A percentile compares a stretch with the other conserved stretches of the same genome.
Evolutionary conservation across 192 early-diverging fungal genomes (phyloP).

Genomic region (Geranomyces michiganensis): DNA sequence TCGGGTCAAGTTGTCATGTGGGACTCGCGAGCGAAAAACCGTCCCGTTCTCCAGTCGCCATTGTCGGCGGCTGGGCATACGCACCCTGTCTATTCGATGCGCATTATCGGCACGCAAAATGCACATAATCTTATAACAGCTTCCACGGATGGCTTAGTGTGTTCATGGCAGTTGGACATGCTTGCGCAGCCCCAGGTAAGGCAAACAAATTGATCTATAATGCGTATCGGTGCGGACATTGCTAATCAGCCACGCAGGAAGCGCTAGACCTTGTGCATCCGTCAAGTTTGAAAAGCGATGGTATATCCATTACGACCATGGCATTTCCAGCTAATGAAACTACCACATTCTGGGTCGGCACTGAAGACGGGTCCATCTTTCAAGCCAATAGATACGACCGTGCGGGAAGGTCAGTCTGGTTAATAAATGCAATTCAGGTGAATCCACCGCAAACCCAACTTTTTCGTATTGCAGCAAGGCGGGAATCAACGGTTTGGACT

Average conservation of each 20-base stretch:
- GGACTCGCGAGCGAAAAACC: slow-evolving; percentile 88
- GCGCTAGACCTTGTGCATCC: slow-evolving; percentile 76
- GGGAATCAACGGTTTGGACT: slow-evolving; percentile 85
- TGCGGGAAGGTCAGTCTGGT: slow-evolving; percentile 61
- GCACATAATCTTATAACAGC: slow-evolving; percentile 91
- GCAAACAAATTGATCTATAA: not conserved
- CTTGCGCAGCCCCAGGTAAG: slow-evolving; percentile 87
- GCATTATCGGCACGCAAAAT: slow-evolving; percentile 92
- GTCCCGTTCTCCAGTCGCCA: slow-evolving; percentile 92
- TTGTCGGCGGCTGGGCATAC: slow-evolving; percentile 93
- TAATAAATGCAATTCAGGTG: not conserved
- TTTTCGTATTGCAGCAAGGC: slow-evolving; percentile 71
- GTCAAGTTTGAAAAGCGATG: slow-evolving; percentile 81
- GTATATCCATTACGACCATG: slow-evolving; percentile 88
- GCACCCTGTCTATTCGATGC: slow-evolving; percentile 90
- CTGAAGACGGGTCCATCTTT: slow-evolving; percentile 92
- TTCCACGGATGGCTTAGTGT: slow-evolving; percentile 94
- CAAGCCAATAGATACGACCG: slow-evolving; percentile 95
- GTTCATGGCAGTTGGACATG: slow-evolving; percentile 98
- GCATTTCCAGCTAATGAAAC: slow-evolving; percentile 94
- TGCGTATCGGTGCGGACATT: not conserved
- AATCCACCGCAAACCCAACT: slow-evolving; percentile 3
- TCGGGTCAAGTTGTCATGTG: slow-evolving; percentile 97
- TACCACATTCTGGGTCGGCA: slow-evolving; percentile 91
- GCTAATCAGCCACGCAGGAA: slow-evolving; percentile 58